These are phyloP conservation scores for Eucalyptus erythrocorys DNA, from an alignment of 345 rosid species.

Conservation along the genomic window DNA sequence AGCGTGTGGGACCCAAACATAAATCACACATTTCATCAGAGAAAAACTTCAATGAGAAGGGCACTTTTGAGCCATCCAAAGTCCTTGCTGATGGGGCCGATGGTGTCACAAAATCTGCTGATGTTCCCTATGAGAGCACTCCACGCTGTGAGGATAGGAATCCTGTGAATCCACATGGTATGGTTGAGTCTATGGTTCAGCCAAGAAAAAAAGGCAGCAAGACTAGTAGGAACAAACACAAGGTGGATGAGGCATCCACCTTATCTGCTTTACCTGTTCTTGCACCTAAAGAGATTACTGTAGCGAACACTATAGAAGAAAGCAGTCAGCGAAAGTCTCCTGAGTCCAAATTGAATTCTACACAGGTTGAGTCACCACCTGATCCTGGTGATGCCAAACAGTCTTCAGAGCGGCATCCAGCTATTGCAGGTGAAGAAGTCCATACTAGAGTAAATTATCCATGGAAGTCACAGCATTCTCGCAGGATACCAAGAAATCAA, in stretches of 20 bases:
- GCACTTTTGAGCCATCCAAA: constrained; percentile 12
- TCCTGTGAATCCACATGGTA: constrained; percentile 16
- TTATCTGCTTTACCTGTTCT: constrained; percentile 7
- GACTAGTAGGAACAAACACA: constrained; percentile 52
- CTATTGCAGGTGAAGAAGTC: constrained; percentile 41
- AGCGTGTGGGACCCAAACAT: constrained; percentile 34
- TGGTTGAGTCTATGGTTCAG: constrained; percentile 31
- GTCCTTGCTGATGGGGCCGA: constrained; percentile 10
- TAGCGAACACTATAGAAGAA: constrained; percentile 14
- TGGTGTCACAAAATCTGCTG: constrained; percentile 10
- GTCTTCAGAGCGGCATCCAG: constrained; percentile 28
- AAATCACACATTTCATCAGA: constrained; percentile 31
- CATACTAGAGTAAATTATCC: constrained; percentile 36
- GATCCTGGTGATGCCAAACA: constrained; percentile 32
- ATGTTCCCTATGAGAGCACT: constrained; percentile 15
- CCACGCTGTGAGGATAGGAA: constrained; percentile 16
- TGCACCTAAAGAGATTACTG: constrained; percentile 21
- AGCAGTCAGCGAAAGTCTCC: constrained; percentile 20
- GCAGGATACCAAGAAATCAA: constrained; percentile 36
- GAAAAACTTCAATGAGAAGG: not conserved
- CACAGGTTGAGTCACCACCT: constrained; percentile 2
- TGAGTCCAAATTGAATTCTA: constrained; percentile 18
- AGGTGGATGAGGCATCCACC: constrained; percentile 40
- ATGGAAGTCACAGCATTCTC: constrained; percentile 64
- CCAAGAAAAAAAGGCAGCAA: constrained; percentile 49